phyloP scores from a whole-genome alignment of 257 asterid species.

The Plantago ovata region DNA sequence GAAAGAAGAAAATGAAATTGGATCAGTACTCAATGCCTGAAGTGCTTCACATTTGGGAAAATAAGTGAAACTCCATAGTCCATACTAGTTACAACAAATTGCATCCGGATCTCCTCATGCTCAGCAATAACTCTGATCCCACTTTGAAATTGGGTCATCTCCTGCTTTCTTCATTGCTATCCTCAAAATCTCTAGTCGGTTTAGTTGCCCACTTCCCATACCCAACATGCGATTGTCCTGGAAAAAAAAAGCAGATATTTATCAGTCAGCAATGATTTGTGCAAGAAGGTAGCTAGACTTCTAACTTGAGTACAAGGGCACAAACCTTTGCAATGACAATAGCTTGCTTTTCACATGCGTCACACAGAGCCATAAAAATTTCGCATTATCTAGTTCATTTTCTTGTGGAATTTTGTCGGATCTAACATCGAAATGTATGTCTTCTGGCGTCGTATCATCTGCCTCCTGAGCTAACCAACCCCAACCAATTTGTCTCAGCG shows the following conservation, averaged over 20 bases:
- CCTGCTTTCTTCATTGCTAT: constrained; percentile 90
- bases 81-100: constrained; percentile 77
- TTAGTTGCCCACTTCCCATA: constrained; percentile 99
- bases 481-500: constrained; percentile 93
- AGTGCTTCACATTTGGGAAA: constrained; percentile 86
- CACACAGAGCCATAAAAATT: constrained; percentile 88
- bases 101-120: constrained; percentile 87
- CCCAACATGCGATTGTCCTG: constrained; percentile 87
- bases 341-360: constrained; percentile 99
- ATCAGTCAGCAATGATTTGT: constrained; percentile 5
- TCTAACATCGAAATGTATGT: constrained; percentile 60
- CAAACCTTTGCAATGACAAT: constrained; percentile 90
- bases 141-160: constrained; percentile 76
- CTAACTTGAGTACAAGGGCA: neutral
- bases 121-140: constrained; percentile 76
- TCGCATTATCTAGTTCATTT: constrained; percentile 75
- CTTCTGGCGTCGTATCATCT: constrained; percentile 87
- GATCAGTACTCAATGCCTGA: constrained; percentile 79
- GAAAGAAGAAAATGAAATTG: neutral
- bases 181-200: constrained; percentile 88
- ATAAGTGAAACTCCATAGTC: constrained; percentile 74
- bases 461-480: constrained; percentile 98
- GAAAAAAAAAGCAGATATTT: neutral
- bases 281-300: too few species aligned
- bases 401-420: constrained; percentile 63